Evolutionary conservation across 768 basidiomycete genomes (phyloP).

Genomic region (Tulasnella sp.): DNA sequence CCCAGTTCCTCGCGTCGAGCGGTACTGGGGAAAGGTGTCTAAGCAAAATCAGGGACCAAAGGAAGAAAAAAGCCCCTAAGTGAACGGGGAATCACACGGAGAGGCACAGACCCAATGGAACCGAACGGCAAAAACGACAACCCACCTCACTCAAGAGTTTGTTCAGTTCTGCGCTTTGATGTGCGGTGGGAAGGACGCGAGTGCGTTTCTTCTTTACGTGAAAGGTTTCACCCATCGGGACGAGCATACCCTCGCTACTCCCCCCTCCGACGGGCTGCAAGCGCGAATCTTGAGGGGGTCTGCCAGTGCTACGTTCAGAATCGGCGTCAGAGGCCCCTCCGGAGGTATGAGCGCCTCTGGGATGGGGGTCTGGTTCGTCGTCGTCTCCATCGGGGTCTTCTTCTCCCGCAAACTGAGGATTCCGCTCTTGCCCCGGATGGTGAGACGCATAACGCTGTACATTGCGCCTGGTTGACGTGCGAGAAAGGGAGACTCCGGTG

Average conservation of each 20-base stretch:
- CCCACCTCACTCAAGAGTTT: conserved; percentile 9
- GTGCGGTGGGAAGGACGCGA: not conserved
- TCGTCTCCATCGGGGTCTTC: not conserved
- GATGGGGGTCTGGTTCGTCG: not conserved
- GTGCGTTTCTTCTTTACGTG: conserved; percentile 6
- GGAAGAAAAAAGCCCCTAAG: not conserved
- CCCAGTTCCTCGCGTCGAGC: conserved; percentile 11
- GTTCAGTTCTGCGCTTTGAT: conserved; percentile 12
- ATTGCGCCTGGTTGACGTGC: too few relatives aligned
- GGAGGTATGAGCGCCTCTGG: not conserved
- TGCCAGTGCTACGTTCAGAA: conserved; percentile 7
- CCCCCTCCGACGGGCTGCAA: not conserved
- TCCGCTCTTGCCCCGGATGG: too few relatives aligned
- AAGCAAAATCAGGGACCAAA: not conserved
- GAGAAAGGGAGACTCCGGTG: too few relatives aligned
- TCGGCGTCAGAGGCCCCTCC: conserved; percentile 11
- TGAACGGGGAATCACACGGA: not conserved
- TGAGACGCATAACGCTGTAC: too few relatives aligned
- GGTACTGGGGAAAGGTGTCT: conserved; percentile 10
- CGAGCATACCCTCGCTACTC: not conserved
- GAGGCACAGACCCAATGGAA: not conserved
- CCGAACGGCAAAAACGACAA: not conserved
- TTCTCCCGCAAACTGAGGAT: not conserved
- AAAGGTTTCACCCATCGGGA: not conserved
- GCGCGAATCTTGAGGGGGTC: not conserved